Percentiles rank a stretch among this genome's conserved stretches.
These are phyloP conservation scores for Hypoxylon sp. DNA, from an alignment of 2,329 filamentous ascomycete genomes.

Conservation along the genomic window DNA sequence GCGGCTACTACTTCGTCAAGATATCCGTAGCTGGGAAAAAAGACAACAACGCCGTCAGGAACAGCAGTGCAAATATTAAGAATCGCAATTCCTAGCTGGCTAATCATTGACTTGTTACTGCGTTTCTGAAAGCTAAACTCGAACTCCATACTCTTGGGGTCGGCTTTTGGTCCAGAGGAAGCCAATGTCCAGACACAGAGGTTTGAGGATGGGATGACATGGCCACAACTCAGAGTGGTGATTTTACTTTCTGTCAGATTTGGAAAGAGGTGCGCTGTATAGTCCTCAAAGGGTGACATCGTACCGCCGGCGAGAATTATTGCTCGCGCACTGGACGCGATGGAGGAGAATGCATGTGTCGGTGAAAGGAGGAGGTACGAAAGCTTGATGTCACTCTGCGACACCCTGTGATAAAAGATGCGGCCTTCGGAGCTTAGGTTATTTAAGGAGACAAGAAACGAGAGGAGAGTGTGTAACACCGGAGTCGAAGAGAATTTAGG, in stretches of 20 bases:
- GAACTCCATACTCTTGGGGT: slow-evolving; percentile 63
- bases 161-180: slow-evolving; percentile 55
- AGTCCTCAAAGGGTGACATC: slow-evolving; percentile 97
- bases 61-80: slow-evolving; percentile 79
- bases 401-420: slow-evolving; percentile 72
- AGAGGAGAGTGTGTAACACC: slow-evolving; percentile 68
- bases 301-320: slow-evolving; percentile 95
- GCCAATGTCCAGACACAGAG: slow-evolving; percentile 83
- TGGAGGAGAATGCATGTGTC: slow-evolving; percentile 89
- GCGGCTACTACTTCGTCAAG: slow-evolving; percentile 78
- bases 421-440: slow-evolving; percentile 83
- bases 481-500: slow-evolving; percentile 62
- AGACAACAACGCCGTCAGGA: slow-evolving; percentile 91
- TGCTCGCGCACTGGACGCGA: slow-evolving; percentile 86
- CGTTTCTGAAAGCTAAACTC: slow-evolving; percentile 91
- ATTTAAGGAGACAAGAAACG: slow-evolving; percentile 84
- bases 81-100: slow-evolving; percentile 80
- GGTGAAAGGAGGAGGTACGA: slow-evolving; percentile 93
- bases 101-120: slow-evolving; percentile 76
- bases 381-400: slow-evolving; percentile 69
- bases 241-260: slow-evolving; percentile 75
- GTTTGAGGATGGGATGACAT: slow-evolving; percentile 89
- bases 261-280: slow-evolving; percentile 87
- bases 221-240: slow-evolving; percentile 89
- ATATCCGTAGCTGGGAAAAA: slow-evolving; percentile 96